Evolutionary conservation across 129 eudicot genomes (phyloP), one percentile per base, ranked within the genome.

Genomic region (Calendula officinalis): DNA sequence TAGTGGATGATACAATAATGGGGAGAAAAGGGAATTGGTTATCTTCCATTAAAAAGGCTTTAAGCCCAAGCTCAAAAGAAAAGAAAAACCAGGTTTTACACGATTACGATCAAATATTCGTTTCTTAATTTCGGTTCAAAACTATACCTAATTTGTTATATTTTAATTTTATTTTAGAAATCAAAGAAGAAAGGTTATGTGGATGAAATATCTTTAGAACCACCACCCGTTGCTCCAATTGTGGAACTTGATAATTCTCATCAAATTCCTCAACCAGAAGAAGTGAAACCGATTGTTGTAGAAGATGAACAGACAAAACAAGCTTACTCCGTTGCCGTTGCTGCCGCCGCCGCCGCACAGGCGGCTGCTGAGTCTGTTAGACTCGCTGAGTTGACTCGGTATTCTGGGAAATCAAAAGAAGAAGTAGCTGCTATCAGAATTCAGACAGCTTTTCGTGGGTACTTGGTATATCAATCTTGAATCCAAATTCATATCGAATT

Each of bases 401-500:
- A 80, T 49, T 8, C 77, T 2, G 90, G 86, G 5, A 86, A 82
- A 66, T 77, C 86, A 4, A 58, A 64, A 68, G 95, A 86, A 72
- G 95, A 86, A 81, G 76, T 64, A 16, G 92, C 95, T 39, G 91
- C 92, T 3, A 81, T 83, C 64, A 77, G 38, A 51, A 86, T 90
- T 69, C 97, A 90, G 74, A 81, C 91, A 8, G 84, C 87, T 8
- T 90, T 90, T 47, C 86, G 95, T 43, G 97, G 95, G 53, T 82
- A 83, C 77, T 62, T 79, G 87, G 97, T 90, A 81, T 59, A 79
- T 42, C 16, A 41, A 17, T 84, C 16, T 60, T 38, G 13, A 27
- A 14, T 41, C 4, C 43, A 14, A 13, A 35, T 55, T 15, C 15
- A 8, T 48, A 46, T 56, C 6, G 15, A 46, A 5, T 2, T 6